Evolutionary conservation across 805 yeast species (phyloP).

Genomic region (Priceomyces carsonii): DNA sequence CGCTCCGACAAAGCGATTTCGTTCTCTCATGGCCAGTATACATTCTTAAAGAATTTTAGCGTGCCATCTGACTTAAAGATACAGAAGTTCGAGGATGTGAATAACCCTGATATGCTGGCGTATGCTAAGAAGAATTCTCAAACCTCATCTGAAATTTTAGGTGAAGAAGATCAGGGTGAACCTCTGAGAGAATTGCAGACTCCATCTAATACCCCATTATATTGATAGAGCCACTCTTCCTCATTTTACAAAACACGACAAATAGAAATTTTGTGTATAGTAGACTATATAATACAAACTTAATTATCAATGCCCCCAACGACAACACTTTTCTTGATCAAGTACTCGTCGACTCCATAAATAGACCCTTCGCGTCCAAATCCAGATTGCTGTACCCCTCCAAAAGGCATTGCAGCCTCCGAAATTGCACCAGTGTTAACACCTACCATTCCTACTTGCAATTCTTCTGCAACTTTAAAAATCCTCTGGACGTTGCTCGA

Average conservation of each 20-base stretch:
- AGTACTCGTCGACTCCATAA: slow-evolving; percentile 63
- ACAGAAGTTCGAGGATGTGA: slow-evolving; percentile 21
- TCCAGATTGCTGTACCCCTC: slow-evolving; percentile 68
- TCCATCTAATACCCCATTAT: no score
- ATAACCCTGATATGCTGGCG: slow-evolving; percentile 19
- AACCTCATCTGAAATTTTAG: no score
- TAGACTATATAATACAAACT: no score
- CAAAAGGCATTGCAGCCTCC: slow-evolving; percentile 58
- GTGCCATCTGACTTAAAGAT: slow-evolving; percentile 8
- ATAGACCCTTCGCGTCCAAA: slow-evolving; percentile 71
- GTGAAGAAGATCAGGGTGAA: no score
- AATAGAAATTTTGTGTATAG: no score
- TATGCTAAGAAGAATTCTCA: slow-evolving; percentile 10
- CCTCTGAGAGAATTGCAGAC: no score
- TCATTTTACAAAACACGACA: no score
- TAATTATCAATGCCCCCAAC: slow-evolving; percentile 33
- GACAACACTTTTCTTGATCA: slow-evolving; percentile 61
- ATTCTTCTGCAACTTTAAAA: slow-evolving; percentile 62
- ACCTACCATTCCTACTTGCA: slow-evolving; percentile 82
- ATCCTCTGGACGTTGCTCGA: slow-evolving; percentile 55
- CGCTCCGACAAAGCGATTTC: slow-evolving; percentile 15
- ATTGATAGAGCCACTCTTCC: no score
- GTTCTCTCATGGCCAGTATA: slow-evolving; percentile 15
- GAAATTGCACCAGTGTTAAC: slow-evolving; percentile 74
- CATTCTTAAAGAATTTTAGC: slow-evolving; percentile 5